Conservation (phyloP, 441 rosid species). For the Erodium moschatum region DNA sequence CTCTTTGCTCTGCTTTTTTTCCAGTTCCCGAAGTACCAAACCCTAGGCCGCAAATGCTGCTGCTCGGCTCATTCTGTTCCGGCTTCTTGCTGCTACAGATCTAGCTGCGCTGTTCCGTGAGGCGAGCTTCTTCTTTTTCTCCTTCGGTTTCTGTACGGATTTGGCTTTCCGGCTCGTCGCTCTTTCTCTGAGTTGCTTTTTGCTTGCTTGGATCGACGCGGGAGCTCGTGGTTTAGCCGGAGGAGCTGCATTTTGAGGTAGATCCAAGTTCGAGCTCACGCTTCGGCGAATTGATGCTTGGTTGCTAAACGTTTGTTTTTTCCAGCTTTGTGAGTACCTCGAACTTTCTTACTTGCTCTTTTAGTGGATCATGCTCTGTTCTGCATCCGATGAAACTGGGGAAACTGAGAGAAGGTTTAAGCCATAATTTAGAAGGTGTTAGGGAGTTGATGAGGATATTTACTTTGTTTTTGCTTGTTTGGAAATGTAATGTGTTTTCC, state of each 20-base stretch:
- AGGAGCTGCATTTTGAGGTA: constrained; percentile 25
- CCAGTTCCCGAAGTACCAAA: constrained; percentile 10
- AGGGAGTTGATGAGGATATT: neutral
- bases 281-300: neutral
- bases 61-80: constrained; percentile 10
- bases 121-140: constrained; percentile 8
- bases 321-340: constrained; percentile 13
- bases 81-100: constrained; percentile 22
- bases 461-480: constrained; percentile 1
- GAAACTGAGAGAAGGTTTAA: neutral
- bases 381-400: neutral
- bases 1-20: neutral
- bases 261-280: constrained; percentile 23
- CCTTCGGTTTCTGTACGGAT: neutral
- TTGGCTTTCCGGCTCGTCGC: neutral
- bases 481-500: neutral
- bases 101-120: constrained; percentile 19
- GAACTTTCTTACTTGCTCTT: neutral
- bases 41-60: constrained; percentile 8
- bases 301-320: constrained; percentile 9
- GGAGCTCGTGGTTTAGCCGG: constrained; percentile 14
- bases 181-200: neutral
- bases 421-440: neutral
- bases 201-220: constrained; percentile 22
- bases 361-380: constrained; percentile 7